Evolutionary conservation across 1,284 basidiomycete species (phyloP), one percentile per base, ranked within the genome.

Genomic region (Cutaneotrichosporon sp.): DNA sequence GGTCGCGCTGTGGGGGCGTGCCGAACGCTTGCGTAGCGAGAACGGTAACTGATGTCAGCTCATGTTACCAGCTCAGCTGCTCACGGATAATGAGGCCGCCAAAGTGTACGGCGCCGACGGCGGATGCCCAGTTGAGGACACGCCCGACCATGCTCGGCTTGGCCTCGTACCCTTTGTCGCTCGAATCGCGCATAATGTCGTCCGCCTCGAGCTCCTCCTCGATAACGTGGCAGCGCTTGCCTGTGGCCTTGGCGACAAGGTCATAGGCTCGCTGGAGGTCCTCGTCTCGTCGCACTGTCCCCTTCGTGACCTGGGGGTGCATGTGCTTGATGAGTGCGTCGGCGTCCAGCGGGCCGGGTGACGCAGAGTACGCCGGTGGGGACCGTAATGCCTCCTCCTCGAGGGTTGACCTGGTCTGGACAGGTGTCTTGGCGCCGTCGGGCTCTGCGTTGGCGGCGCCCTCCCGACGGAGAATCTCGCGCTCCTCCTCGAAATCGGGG

Each of bases 291-390:
- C 54, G 65, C 8, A 46, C 4, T 14, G 22, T 14, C 20, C 34
- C 51, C 33, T 10, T 36, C 20, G 54, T 29, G 53, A 45, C 56
- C 50, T 24, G 62, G 38, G 2, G 75, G 59, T 77, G 75, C n/a
- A 68, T 67, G 11, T 63, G 67, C 8, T 65, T 63, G 11, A 76
- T 65, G 4, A 75, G 52, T 18, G 71, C 66, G 6, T 69, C 31
- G 20, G 59, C 63, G 42, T 69, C 68, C 50, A 71, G 47, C 13
- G 70, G 69, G 20, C 69, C 70, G 3, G 73, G 70, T 11, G 70
- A 57, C 9, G 70, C 67, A 13, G 71, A 70, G 65, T 77, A 77
- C 4, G 75, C 73, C 1, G 75, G 75, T 6, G 73, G 74, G 2
- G 57, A 58, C 20, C 47, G 49, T 13, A 53, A 34, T 14, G 51